Base-by-base conservation (phyloP, 331 rosid species). In the Acacia pycnantha region DNA sequence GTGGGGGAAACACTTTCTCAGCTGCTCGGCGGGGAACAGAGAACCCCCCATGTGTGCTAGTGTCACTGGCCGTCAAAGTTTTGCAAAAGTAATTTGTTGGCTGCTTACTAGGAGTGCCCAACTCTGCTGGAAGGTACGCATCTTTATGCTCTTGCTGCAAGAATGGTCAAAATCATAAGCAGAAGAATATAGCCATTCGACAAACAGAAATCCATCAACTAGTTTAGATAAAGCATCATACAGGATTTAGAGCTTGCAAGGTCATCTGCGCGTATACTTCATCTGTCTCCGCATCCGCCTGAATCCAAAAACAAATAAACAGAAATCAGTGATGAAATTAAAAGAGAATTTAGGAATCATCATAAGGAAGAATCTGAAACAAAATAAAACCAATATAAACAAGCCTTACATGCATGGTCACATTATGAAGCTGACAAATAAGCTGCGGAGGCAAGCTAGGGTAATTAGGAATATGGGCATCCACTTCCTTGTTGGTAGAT, bases 11-110 rank as follows among this genome's bases (percentile, higher is more conserved):
- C 70, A 95, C 94, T 88, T 95, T 95, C 88, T 95, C 98, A 8
- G 99, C 99, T 0, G 99, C 92, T 29, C 99, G 94, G 41, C 99
- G 99, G 11, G 98, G 99, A 26, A 95, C 99, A 0, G 99, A 95
- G 87, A 95, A 95, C 48, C 99, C 98, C 26, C 99, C 99, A 86
- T 95, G 99, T 66, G 99, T 95, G 77, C 99, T 95, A 3, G 99
- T 95, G 81, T 95, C 99, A 76, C 99, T 95, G 7, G 99, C 97
- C 0, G 99, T 95, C 84, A 95, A 89, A 58, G 97, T 95, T 80
- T 95, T 95, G 82, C 99, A 95, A 15, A 95, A 95, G 73, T 95
- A 93, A 81, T 95, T 95, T 48, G 99, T 92, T 26, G 90, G 90
- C 82, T 87, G 90, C 74, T 85, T 82, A 80, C 82, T 87, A 4